Conservation (phyloP, 1,284 basidiomycete genomes). For the Trichosporon asahii region DNA sequence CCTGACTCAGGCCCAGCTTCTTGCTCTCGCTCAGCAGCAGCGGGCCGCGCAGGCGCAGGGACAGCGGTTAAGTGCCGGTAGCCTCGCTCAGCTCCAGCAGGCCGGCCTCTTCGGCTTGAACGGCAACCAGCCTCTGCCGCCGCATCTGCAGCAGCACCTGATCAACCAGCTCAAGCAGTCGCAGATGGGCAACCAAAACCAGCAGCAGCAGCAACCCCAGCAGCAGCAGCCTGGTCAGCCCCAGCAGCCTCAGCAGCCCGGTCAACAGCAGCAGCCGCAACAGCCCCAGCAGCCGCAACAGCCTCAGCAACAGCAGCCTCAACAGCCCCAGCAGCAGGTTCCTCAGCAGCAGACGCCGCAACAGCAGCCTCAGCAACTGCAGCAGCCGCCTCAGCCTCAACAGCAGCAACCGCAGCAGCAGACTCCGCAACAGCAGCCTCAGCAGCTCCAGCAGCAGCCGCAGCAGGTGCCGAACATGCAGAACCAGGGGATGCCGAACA, state of each 20-base stretch:
- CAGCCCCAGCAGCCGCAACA: slow-evolving; percentile 1
- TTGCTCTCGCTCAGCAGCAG: slow-evolving; percentile 13
- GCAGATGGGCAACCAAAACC: slow-evolving; percentile 11
- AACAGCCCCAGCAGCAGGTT: slow-evolving; percentile 3
- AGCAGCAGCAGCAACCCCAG: slow-evolving; percentile 8
- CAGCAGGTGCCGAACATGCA: background rate
- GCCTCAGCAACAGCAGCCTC: slow-evolving; percentile 2
- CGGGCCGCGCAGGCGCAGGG: slow-evolving; percentile 4
- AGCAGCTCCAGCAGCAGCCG: background rate
- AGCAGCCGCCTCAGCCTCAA: background rate
- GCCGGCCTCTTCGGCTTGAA: slow-evolving; percentile 9
- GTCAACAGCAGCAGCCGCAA: background rate
- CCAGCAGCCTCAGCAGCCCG: background rate
- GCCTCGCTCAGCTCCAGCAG: slow-evolving; percentile 20
- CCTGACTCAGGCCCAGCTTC: slow-evolving; percentile 14
- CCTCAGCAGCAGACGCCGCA: background rate
- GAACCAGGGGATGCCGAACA: background rate
- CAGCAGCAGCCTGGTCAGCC: slow-evolving; percentile 1
- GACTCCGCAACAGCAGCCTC: slow-evolving; percentile 3
- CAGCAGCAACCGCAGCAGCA: background rate
- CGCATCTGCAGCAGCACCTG: slow-evolving; percentile 20
- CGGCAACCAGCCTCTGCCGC: slow-evolving; percentile 12
- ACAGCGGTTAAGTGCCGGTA: slow-evolving; percentile 4
- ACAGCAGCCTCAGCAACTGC: background rate
- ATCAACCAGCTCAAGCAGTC: slow-evolving; percentile 16